Conservation (phyloP, 768 basidiomycete species). For the Coprinellus aureogranulatus region DNA sequence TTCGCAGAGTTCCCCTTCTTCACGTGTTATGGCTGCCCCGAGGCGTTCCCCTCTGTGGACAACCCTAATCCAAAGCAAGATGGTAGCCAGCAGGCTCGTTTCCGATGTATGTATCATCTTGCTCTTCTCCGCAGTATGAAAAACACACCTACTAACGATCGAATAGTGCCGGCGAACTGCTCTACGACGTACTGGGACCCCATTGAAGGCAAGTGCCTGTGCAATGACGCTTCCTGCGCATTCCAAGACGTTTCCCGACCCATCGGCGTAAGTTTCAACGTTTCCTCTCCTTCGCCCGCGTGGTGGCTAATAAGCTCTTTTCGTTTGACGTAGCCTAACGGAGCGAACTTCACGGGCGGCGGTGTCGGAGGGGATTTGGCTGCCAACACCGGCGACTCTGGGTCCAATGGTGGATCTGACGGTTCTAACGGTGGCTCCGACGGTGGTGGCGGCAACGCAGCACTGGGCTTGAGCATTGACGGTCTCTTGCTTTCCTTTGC, state of each 20-base stretch:
- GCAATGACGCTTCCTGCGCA: slow-evolving; percentile 51
- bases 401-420: neutral
- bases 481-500: no score
- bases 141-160: no score
- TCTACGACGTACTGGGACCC: slow-evolving; percentile 84
- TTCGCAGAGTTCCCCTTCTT: slow-evolving; percentile 78
- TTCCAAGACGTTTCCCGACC: slow-evolving; percentile 60
- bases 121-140: no score
- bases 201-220: slow-evolving; percentile 60
- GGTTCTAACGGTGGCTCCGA: no score
- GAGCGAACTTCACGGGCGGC: slow-evolving; percentile 14
- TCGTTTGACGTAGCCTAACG: slow-evolving; percentile 11
- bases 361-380: slow-evolving; percentile 11
- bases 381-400: neutral
- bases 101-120: slow-evolving; percentile 46
- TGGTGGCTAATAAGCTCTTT: neutral
- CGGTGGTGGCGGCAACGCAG: neutral
- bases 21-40: slow-evolving; percentile 79
- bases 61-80: slow-evolving; percentile 69
- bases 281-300: neutral
- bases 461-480: no score
- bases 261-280: slow-evolving; percentile 13
- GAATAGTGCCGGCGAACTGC: slow-evolving; percentile 67
- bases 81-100: slow-evolving; percentile 45
- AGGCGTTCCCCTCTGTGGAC: slow-evolving; percentile 45